A percentile compares a stretch with the other conserved stretches of the same genome.
phyloP scores from a whole-genome alignment of 78 protist genomes.

The slime mould (Dictyostelium discoideum) region dicty_2.7 NC_007088.5:1151501-1152000 shows the following conservation, averaged over 20 bases:
- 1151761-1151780: conserved; percentile 47
- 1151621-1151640: neutral
- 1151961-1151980: conserved; percentile 41
- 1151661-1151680: neutral
- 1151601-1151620: neutral
- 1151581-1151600: neutral
- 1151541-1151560: neutral
- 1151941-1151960: conserved; percentile 29
- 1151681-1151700: neutral
- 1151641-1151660: neutral
- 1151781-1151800: conserved; percentile 39
- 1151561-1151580: neutral
- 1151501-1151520: conserved; percentile 39
- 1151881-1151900: conserved; percentile 27
- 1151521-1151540: neutral
- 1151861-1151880: conserved; percentile 47
- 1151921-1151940: neutral
- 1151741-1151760: neutral
- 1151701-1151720: neutral
- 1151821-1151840: conserved; percentile 47
- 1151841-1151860: conserved; percentile 58
- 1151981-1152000: neutral
- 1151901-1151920: conserved; percentile 33
- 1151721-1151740: neutral
- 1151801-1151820: conserved; percentile 33